Conservation (phyloP, 805 yeast species). For the Saturnispora dispora region DNA sequence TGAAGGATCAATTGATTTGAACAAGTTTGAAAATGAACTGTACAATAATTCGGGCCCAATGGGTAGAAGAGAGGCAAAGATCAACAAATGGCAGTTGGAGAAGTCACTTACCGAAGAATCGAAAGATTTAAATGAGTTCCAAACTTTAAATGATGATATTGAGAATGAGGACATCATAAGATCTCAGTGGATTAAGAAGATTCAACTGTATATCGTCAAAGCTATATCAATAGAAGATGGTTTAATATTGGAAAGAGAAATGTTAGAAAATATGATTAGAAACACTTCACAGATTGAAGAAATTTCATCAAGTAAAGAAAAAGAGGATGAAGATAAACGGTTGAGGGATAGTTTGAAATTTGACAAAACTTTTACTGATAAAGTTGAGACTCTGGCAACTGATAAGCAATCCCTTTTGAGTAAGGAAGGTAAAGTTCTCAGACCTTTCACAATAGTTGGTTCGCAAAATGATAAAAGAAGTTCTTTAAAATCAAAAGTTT, state of each 20-base stretch:
- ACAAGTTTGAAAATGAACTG: conserved; percentile 7
- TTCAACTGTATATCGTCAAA: conserved; percentile 42
- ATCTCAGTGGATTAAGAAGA: conserved; percentile 44
- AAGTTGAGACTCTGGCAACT: conserved; percentile 34
- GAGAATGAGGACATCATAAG: conserved; percentile 42
- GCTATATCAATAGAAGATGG: conserved; percentile 51
- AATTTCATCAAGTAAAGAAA: conserved; percentile 6
- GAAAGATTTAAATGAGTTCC: neutral
- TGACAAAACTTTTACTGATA: conserved; percentile 52
- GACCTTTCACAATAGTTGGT: conserved; percentile 74
- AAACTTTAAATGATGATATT: conserved; percentile 17
- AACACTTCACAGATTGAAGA: conserved; percentile 9
- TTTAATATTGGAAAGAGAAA: conserved; percentile 54
- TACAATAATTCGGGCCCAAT: conserved; percentile 29
- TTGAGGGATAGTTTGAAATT: conserved; percentile 12
- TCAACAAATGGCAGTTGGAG: conserved; percentile 54
- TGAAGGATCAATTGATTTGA: conserved; percentile 8
- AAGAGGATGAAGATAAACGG: conserved; percentile 8
- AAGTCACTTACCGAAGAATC: neutral
- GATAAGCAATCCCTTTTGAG: conserved; percentile 40
- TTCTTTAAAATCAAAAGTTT: conserved; percentile 53
- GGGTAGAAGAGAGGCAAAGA: conserved; percentile 57
- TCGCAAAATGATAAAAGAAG: conserved; percentile 33
- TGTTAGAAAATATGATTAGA: conserved; percentile 36
- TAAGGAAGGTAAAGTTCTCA: conserved; percentile 65